Conservation (phyloP, 495 filamentous ascomycete genomes). For the Neurospora sp. region DNA sequence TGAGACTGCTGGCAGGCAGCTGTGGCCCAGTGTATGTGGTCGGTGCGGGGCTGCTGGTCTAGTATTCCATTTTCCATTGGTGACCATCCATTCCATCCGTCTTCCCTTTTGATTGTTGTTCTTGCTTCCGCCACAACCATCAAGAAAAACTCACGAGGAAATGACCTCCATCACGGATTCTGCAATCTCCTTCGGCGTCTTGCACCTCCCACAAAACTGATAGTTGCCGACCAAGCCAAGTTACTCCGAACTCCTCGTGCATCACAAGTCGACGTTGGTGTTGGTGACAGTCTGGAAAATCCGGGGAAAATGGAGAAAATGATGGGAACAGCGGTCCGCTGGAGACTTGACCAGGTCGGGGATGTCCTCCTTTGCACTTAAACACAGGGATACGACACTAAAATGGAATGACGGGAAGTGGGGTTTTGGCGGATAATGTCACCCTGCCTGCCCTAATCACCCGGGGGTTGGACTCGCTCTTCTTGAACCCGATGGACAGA, state of each 20-base stretch:
- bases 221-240: neutral
- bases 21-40: neutral
- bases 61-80: neutral
- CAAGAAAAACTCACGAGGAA: neutral
- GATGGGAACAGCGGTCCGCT: neutral
- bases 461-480: neutral
- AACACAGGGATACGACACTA: neutral
- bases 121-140: neutral
- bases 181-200: neutral
- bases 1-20: neutral
- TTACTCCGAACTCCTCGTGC: neutral
- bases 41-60: neutral
- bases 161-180: neutral
- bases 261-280: neutral
- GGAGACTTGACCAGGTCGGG: neutral
- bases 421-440: neutral
- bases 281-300: neutral
- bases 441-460: neutral
- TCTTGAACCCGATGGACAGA: neutral
- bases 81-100: neutral
- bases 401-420: neutral
- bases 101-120: neutral
- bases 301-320: neutral
- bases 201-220: neutral
- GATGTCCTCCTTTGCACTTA: neutral